Conservation (phyloP, 176 grass and related monocot species). For the Stipa capillata region DNA sequence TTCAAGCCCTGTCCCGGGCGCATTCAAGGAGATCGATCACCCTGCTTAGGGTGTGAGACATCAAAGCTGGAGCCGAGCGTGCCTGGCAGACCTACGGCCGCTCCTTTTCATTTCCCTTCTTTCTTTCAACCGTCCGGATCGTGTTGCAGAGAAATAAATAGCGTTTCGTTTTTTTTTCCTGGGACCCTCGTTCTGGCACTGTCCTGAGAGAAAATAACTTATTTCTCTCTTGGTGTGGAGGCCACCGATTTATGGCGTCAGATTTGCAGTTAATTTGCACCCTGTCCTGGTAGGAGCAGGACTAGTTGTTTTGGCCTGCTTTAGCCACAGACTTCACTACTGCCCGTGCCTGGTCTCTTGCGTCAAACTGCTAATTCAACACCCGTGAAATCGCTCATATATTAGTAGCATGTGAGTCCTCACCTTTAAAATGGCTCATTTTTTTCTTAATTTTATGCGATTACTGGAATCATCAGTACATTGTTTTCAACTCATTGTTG, state of each 20-base stretch:
- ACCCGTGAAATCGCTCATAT: not conserved
- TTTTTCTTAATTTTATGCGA: not conserved
- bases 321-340: not conserved
- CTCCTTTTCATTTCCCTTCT: not conserved
- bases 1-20: constrained; percentile 23
- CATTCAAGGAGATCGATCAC: constrained; percentile 26
- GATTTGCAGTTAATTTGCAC: not conserved
- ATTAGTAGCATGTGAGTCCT: not conserved
- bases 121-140: not conserved
- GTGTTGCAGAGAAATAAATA: constrained; percentile 4
- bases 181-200: not conserved
- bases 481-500: not conserved
- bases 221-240: not conserved
- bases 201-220: not conserved
- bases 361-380: not conserved
- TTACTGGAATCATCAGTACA: not conserved
- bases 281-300: not conserved
- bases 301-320: not conserved
- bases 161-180: not conserved
- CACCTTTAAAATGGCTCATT: not conserved
- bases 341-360: not conserved
- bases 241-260: not conserved
- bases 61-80: constrained; percentile 10
- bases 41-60: not conserved
- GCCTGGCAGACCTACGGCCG: not conserved